Base-by-base conservation (phyloP, 129 eudicot species). In the Scalesia atractyloides region DNA sequence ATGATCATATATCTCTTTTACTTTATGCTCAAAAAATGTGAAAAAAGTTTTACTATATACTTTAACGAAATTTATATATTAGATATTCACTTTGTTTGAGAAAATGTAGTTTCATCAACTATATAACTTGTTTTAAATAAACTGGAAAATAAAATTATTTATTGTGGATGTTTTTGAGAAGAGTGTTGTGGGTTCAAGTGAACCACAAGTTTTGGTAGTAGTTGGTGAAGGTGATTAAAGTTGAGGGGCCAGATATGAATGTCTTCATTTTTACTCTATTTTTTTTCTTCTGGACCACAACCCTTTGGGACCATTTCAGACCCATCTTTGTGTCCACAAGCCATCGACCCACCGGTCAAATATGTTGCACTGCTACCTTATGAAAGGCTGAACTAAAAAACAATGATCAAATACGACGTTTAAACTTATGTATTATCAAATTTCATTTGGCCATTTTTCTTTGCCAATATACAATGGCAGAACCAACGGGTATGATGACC, bases 181-280 rank as follows among this genome's bases (percentile, higher is more conserved):
- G 43, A 53, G 16, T 66, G 54, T 36, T 75, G 69, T 57, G 17
- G 71, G 37, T 69, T 61, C 66, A 46, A 69, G 69, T 69, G 64
- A 77, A 69, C 81, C 71, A 77, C 71, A 77, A 39, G 76, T 61
- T 61, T 20, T 69, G 48, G 65, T 50, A 61, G 76, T 77, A 69
- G 81, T 69, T 77, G 76, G 81, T 61, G 81, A 60, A 77, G 71
- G 22, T 60, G 76, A 77, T 50, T 77, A 52, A 76, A 77, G 58
- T 77, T 62, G 81, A 77, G 81, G 76, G 81, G 13, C 81, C 81
- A 9, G 54, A 77, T 60, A 77, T 69, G 81, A 77, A 70, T 69
- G 81, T 77, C 71, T 77, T 68, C 65, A 22, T n/a, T 77, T 70
- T 60, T 17, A 77, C 76, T 69, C 70, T 20, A 48, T 24, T 2